Evolutionary conservation across 306 rosid genomes (phyloP).

Genomic region (Casuarina cunninghamiana): DNA sequence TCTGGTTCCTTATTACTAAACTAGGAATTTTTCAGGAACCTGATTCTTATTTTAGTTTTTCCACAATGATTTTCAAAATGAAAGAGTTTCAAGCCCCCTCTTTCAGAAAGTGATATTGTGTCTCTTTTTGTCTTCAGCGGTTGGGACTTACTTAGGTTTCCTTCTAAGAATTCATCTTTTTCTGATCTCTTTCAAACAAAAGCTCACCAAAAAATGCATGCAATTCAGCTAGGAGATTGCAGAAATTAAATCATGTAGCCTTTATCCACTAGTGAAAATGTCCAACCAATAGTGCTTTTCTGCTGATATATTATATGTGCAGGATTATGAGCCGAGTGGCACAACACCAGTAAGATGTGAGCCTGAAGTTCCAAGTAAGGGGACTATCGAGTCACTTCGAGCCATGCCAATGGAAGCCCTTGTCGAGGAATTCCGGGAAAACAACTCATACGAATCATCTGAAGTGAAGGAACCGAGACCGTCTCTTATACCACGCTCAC

Average conservation of each 20-base stretch:
- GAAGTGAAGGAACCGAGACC: constrained; percentile 79
- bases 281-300: neutral
- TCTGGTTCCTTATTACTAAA: neutral
- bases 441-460: constrained; percentile 52
- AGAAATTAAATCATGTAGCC: neutral
- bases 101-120: neutral
- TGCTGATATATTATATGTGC: constrained; percentile 10
- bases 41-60: neutral
- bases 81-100: neutral
- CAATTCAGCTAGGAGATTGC: neutral
- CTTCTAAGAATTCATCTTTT: too few species aligned
- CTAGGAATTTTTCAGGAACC: neutral
- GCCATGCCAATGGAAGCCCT: constrained; percentile 84
- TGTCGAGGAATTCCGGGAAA: constrained; percentile 85
- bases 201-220: too few species aligned
- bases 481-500: constrained; percentile 89
- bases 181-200: too few species aligned
- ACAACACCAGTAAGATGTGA: constrained; percentile 66
- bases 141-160: too few species aligned
- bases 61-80: neutral
- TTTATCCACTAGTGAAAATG: neutral
- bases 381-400: constrained; percentile 79
- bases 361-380: constrained; percentile 70
- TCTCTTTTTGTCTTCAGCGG: neutral
- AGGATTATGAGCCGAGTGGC: constrained; percentile 93